Percentiles rank a stretch among this genome's conserved stretches.
These are phyloP conservation scores for Candida sakaeoensis DNA, from an alignment of 805 yeast species.

Conservation along the genomic window DNA sequence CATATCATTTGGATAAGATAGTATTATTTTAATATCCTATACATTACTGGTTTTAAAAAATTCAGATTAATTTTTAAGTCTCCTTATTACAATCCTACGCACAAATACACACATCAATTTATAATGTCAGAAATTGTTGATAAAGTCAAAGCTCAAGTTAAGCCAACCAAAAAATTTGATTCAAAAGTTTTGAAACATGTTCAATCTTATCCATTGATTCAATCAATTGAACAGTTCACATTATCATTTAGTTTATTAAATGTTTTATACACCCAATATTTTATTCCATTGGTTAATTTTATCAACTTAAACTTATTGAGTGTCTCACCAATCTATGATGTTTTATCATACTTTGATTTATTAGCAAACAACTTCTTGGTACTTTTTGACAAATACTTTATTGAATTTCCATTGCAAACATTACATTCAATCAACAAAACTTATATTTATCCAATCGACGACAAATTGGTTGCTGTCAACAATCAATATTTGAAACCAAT, in stretches of 20 bases:
- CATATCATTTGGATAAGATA: no score
- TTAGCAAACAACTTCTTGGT: constrained; percentile 11
- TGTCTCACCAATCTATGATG: constrained; percentile 9
- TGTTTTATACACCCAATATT: constrained; percentile 18
- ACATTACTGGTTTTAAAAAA: no score
- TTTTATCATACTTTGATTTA: constrained; percentile 12
- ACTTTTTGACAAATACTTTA: constrained; percentile 7
- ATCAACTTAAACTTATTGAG: constrained; percentile 21
- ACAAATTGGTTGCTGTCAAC: constrained; percentile 8
- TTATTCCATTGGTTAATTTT: constrained; percentile 16
- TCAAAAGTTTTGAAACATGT: constrained; percentile 34
- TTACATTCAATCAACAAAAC: constrained; percentile 6
- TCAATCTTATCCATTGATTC: constrained; percentile 27
- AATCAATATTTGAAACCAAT: constrained; percentile 10
- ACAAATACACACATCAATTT: neutral
- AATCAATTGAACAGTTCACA: constrained; percentile 17
- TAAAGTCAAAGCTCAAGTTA: constrained; percentile 6
- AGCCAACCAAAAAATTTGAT: constrained; percentile 18
- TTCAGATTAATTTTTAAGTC: neutral
- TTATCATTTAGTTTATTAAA: constrained; percentile 24
- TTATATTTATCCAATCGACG: constrained; percentile 6
- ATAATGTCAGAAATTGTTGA: constrained; percentile 8
- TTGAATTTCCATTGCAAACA: constrained; percentile 4
- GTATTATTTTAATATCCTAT: no score
- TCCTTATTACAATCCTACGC: neutral